Base-by-base conservation (phyloP, 1,139 yeast genomes). In the Candida pseudoviswanathii region DNA sequence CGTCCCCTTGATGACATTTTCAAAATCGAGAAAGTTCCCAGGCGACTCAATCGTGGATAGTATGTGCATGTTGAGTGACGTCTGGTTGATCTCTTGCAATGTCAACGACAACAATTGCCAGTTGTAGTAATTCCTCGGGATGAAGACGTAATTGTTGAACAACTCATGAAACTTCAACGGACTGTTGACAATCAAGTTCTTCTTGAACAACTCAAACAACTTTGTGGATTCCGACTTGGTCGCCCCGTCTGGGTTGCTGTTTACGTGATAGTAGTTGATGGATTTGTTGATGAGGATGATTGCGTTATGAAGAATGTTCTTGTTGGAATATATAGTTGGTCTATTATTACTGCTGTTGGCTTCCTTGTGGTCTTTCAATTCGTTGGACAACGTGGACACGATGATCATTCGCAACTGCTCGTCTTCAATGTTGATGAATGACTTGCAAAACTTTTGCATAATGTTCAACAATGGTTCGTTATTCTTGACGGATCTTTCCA, bases 141-240 rank as follows among this genome's bases (percentile, higher is more conserved):
- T 60, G 51, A 76, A 72, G 11, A 75, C 60, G 53, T 77, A 77
- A 51, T 67, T 69, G 47, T 71, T 70, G 33, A 78, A 62, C 46
- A 78, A 62, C 52, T 77, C 80, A 41, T 74, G 77, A 52, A 74
- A 76, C 48, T 73, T 74, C 26, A 67, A 57, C 0, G 82, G 81
- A 48, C 80, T 71, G 48, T 70, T 74, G 48, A 77, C 65, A 27
- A 77, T 62, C 48, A 77, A 58, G 51, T 72, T 74, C 54, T 77
- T 71, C 54, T 77, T 77, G 58, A 75, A 71, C 27, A 78, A 57
- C 43, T 72, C 70, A 52, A 73, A 66, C 29, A 57, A 45, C 30
- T 54, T 53, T 26, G 70, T 54, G 37, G 46, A 7, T 3, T 47
- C 41, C 8, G 51, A 27, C 33, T 26, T 27, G 30, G 43, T 2